These are phyloP conservation scores for Austroboletus rostrupii DNA, from an alignment of 1,284 basidiomycete species.

Conservation along the genomic window DNA sequence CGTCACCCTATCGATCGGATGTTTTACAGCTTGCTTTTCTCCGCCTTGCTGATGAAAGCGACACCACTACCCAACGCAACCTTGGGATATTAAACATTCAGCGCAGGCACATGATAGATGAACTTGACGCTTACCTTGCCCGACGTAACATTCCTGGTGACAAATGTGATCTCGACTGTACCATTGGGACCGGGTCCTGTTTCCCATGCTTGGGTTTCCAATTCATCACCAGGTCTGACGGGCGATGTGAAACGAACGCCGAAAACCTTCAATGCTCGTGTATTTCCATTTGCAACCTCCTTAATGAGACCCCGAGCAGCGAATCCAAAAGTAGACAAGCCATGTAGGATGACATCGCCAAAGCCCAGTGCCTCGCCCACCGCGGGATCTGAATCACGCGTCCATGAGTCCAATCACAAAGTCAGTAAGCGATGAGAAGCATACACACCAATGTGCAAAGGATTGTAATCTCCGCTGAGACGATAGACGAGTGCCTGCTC, in stretches of 20 bases:
- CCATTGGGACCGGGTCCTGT: constrained; percentile 63
- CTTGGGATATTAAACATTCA: constrained; percentile 27
- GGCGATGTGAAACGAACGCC: constrained; percentile 76
- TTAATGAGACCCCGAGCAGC: constrained; percentile 69
- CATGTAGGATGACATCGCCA: constrained; percentile 79
- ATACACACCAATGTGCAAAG: constrained; percentile 77
- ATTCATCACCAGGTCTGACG: constrained; percentile 72
- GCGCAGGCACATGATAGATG: not conserved
- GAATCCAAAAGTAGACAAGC: constrained; percentile 76
- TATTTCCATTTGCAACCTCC: constrained; percentile 55
- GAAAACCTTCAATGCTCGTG: constrained; percentile 59
- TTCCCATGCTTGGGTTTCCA: constrained; percentile 79
- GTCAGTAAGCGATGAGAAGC: not conserved
- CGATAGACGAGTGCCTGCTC: constrained; percentile 79
- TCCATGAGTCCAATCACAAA: not conserved
- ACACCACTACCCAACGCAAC: constrained; percentile 52
- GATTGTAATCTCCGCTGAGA: constrained; percentile 82
- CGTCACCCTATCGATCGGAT: not conserved
- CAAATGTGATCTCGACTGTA: constrained; percentile 67
- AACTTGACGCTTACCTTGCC: constrained; percentile 53
- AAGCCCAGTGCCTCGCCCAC: constrained; percentile 72
- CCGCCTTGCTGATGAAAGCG: constrained; percentile 54
- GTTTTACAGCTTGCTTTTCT: constrained; percentile 50
- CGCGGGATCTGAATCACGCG: constrained; percentile 50
- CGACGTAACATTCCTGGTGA: constrained; percentile 62